Conservation (phyloP, 192 early-diverging fungal genomes). For the Endogone sp. region DNA sequence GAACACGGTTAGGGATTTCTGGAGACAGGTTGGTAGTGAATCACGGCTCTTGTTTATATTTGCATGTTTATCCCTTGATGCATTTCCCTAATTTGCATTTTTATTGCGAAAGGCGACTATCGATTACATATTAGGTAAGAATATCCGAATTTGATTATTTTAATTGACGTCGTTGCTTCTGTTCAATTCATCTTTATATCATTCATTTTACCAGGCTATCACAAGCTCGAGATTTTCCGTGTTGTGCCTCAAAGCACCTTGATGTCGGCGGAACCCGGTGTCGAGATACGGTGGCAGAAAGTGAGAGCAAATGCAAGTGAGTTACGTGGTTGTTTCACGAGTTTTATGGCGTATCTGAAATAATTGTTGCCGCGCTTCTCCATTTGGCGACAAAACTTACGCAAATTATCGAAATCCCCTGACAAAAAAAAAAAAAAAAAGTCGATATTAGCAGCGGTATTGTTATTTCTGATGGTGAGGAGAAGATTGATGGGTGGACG, state of each 20-base stretch:
- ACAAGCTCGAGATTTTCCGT: conserved; percentile 29
- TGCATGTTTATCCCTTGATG: neutral
- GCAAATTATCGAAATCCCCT: too few relatives aligned
- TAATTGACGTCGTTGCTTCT: neutral
- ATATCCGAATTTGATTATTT: too few relatives aligned
- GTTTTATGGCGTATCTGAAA: too few relatives aligned
- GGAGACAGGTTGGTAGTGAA: conserved; percentile 38
- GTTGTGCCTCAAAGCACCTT: conserved; percentile 17
- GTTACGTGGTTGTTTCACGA: conserved; percentile 1
- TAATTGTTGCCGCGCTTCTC: too few relatives aligned
- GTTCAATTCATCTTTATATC: neutral
- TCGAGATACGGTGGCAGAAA: conserved; percentile 30
- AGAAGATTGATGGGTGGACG: conserved; percentile 56
- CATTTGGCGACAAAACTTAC: too few relatives aligned
- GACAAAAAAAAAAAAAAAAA: too few relatives aligned
- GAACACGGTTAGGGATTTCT: conserved; percentile 72
- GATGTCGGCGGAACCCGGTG: conserved; percentile 37
- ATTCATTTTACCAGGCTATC: conserved; percentile 16
- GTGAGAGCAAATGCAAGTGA: conserved; percentile 37
- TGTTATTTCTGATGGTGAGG: conserved; percentile 63
- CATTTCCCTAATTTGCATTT: neutral
- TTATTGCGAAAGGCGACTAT: conserved; percentile 36
- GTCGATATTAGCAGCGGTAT: conserved; percentile 53
- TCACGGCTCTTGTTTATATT: neutral
- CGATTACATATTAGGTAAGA: conserved; percentile 46